A percentile compares a stretch with the other conserved stretches of the same genome.
Conservation (phyloP, 352 stramenopile species). For the Plasmopara halstedii region DNA sequence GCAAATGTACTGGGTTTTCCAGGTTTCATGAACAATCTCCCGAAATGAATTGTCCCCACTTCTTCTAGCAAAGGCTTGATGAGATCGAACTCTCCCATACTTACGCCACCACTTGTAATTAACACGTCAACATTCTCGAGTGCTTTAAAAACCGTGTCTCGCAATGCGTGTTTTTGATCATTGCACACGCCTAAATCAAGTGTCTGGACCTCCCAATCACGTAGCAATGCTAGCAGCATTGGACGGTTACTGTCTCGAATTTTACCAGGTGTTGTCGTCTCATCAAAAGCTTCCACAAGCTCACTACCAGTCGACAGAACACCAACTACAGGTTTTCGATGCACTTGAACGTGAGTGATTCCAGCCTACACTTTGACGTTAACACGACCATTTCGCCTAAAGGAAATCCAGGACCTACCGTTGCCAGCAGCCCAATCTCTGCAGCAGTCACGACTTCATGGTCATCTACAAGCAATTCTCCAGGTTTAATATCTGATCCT, state of each 20-base stretch:
- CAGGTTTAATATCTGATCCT: constrained; percentile 87
- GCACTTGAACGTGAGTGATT: constrained; percentile 58
- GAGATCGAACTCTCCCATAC: constrained; percentile 91
- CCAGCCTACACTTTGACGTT: constrained; percentile 43
- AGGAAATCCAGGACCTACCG: constrained; percentile 27
- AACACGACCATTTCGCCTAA: not conserved
- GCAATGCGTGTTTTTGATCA: constrained; percentile 53
- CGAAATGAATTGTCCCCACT: constrained; percentile 90
- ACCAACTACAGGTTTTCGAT: constrained; percentile 72
- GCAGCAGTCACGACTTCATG: constrained; percentile 73
- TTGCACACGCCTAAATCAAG: constrained; percentile 68
- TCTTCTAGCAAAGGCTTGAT: constrained; percentile 87
- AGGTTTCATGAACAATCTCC: constrained; percentile 95
- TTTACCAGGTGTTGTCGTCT: constrained; percentile 44
- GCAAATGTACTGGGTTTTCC: constrained; percentile 97
- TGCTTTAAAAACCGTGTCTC: constrained; percentile 34
- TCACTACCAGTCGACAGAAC: constrained; percentile 96
- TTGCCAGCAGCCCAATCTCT: constrained; percentile 89
- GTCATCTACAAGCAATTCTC: constrained; percentile 66
- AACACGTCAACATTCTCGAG: constrained; percentile 83
- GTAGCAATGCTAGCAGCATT: constrained; percentile 80
- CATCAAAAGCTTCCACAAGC: constrained; percentile 63
- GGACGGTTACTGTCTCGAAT: constrained; percentile 95
- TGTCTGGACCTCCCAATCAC: constrained; percentile 35
- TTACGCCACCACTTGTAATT: constrained; percentile 94